These are phyloP conservation scores for Daucus carota DNA, from an alignment of 129 eudicot genomes.

Conservation along the genomic window DNA sequence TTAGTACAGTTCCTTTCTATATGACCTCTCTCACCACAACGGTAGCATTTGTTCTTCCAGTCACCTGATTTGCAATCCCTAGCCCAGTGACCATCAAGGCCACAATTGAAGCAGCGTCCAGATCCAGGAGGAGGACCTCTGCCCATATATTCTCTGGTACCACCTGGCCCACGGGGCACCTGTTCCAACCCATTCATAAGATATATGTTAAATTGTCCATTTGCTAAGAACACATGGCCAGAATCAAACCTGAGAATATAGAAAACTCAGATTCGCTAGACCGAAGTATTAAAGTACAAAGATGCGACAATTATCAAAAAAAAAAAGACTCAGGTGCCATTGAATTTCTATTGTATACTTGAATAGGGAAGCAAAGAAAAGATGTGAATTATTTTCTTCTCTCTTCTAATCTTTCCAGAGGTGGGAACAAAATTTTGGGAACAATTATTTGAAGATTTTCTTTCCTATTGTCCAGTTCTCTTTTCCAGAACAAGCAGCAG, in stretches of 20 bases:
- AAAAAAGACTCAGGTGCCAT: background rate
- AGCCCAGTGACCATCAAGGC: constrained; percentile 98
- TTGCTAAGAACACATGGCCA: background rate
- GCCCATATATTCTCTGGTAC: constrained; percentile 71
- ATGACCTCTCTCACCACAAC: constrained; percentile 96
- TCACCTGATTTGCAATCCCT: constrained; percentile 97
- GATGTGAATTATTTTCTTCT: too few species aligned
- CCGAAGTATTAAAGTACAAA: background rate
- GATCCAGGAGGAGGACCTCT: constrained; percentile 94
- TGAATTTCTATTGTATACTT: too few species aligned
- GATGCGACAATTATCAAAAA: background rate
- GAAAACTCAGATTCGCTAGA: background rate
- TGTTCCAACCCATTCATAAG: constrained; percentile 16
- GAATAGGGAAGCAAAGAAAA: too few species aligned
- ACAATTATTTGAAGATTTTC: too few species aligned
- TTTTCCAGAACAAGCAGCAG: too few species aligned
- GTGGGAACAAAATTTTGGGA: too few species aligned
- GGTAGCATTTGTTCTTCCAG: constrained; percentile 94
- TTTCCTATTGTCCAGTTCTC: too few species aligned
- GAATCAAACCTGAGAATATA: too few species aligned
- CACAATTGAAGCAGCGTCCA: constrained; percentile 95
- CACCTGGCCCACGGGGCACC: constrained; percentile 97
- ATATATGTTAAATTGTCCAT: background rate
- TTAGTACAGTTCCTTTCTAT: constrained; percentile 81
- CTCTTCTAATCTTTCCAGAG: too few species aligned